Percentiles rank a stretch among this genome's conserved stretches.
Evolutionary conservation across 371 early-diverging fungal species (phyloP).

Genomic region (Mortierella sp.): DNA sequence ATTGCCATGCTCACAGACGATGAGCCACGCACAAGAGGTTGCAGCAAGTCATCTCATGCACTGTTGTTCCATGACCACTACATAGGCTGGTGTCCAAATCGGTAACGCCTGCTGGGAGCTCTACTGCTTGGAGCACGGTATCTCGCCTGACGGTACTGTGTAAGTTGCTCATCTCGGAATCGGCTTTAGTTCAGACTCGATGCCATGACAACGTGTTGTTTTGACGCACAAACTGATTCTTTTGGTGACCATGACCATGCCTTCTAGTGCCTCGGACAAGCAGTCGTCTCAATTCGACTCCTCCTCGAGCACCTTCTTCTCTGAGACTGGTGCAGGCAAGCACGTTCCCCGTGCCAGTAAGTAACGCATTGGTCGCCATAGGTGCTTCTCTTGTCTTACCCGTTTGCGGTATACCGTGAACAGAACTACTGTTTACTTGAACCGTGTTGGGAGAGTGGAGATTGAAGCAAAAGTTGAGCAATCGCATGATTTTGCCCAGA

Average conservation of each 20-base stretch:
- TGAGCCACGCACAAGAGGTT: too few relatives aligned
- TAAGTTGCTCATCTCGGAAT: constrained; percentile 19
- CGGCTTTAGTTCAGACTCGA: too few relatives aligned
- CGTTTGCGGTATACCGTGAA: too few relatives aligned
- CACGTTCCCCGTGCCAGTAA: constrained; percentile 96
- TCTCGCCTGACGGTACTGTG: constrained; percentile 94
- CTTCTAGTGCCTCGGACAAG: constrained; percentile 58
- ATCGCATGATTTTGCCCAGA: constrained; percentile 4
- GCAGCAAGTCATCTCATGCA: too few relatives aligned
- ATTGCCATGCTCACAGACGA: not conserved
- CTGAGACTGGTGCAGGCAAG: constrained; percentile 97
- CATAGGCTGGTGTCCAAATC: constrained; percentile 99
- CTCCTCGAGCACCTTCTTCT: constrained; percentile 95
- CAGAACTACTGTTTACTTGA: too few relatives aligned
- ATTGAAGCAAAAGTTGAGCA: too few relatives aligned
- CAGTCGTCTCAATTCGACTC: constrained; percentile 78
- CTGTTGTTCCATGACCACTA: not conserved
- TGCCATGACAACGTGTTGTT: too few relatives aligned
- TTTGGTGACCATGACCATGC: not conserved
- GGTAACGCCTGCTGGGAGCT: constrained; percentile 99
- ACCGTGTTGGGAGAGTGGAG: not conserved
- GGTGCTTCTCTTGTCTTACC: too few relatives aligned
- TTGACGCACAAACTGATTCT: constrained; percentile 4
- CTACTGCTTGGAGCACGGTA: constrained; percentile 98
- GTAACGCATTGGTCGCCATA: too few relatives aligned